phyloP scores from a whole-genome alignment of 2,329 filamentous ascomycete genomes.

The Stachybotrys elegans region DNA sequence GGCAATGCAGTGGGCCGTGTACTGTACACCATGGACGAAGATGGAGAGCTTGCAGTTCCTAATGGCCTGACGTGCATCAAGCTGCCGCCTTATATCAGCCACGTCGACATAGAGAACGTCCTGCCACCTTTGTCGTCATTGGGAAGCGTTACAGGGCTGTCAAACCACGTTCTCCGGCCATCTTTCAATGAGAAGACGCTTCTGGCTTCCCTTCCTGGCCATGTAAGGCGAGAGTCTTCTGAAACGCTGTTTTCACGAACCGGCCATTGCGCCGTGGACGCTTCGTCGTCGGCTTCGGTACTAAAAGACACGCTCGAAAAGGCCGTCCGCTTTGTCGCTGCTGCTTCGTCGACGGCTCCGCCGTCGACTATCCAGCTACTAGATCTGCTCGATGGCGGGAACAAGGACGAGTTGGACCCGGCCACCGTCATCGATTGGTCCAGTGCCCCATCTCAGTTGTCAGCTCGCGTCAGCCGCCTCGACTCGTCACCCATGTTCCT shows the following conservation, averaged over 20 bases:
- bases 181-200: neutral
- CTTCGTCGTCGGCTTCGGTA: neutral
- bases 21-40: no score
- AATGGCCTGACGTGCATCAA: no score
- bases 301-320: neutral
- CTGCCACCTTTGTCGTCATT: no score
- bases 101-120: no score
- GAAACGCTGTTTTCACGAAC: neutral
- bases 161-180: no score
- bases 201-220: no score
- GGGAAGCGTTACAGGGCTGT: no score
- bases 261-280: neutral
- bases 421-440: neutral
- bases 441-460: neutral
- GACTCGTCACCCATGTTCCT: neutral
- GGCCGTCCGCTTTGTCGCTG: neutral
- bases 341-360: neutral
- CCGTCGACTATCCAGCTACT: neutral
- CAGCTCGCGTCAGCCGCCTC: neutral
- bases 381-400: neutral
- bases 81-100: no score
- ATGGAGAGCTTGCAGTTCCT: no score
- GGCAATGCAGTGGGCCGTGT: no score
- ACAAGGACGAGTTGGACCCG: no score
- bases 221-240: neutral